Conservation (phyloP, 169 alveolate species). For the Eimeria acervulina region DNA sequence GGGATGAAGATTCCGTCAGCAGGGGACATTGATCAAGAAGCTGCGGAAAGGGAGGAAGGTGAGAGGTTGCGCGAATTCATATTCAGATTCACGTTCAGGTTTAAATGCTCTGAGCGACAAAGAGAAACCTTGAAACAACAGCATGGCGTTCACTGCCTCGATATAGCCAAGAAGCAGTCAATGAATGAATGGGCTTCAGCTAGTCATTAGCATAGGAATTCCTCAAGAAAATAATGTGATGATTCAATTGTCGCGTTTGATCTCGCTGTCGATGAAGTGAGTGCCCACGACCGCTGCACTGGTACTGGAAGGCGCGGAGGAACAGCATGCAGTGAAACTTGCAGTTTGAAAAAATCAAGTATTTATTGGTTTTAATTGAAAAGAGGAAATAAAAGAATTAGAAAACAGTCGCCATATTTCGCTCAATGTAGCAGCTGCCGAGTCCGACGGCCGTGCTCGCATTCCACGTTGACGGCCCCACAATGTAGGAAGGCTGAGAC, state of each 20-base stretch:
- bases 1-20: neutral
- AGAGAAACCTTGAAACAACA: neutral
- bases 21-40: neutral
- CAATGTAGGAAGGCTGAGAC: neutral
- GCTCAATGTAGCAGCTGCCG: neutral
- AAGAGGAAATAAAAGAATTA: neutral
- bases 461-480: slow-evolving; percentile 15
- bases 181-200: neutral
- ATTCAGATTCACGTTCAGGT: neutral
- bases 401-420: neutral
- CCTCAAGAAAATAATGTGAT: neutral
- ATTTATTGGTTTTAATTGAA: no score
- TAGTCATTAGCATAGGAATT: neutral
- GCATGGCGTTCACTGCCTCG: neutral
- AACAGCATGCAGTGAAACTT: neutral
- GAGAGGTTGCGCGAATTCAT: neutral
- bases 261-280: slow-evolving; percentile 24
- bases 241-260: neutral
- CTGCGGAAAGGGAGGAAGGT: neutral
- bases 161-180: neutral
- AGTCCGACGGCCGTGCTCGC: slow-evolving; percentile 29
- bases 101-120: no score
- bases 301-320: neutral
- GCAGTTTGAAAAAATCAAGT: neutral
- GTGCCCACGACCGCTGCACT: neutral